Percentiles rank a stretch among this genome's conserved stretches.
phyloP scores from a whole-genome alignment of 257 asterid genomes.

The Parsonsia alboflavescens region DNA sequence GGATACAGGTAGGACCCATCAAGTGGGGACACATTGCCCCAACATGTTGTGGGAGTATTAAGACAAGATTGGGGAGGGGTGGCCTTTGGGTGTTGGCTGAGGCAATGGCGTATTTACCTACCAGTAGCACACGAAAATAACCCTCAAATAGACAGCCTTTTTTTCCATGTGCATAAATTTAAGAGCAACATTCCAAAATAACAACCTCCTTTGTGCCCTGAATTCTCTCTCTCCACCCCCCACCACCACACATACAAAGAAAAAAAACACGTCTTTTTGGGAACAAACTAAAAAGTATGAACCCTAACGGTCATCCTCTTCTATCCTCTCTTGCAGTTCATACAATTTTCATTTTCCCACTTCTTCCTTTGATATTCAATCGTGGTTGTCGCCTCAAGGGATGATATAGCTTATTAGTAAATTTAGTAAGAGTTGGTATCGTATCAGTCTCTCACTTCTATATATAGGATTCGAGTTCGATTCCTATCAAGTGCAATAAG shows the following conservation, averaged over 20 bases:
- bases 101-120: slow-evolving; percentile 37
- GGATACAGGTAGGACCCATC: slow-evolving; percentile 30
- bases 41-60: slow-evolving; percentile 51
- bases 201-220: slow-evolving; percentile 17
- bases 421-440: too few species aligned
- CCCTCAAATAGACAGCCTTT: slow-evolving; percentile 32
- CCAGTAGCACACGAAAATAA: slow-evolving; percentile 27
- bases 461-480: too few species aligned
- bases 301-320: background rate
- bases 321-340: background rate
- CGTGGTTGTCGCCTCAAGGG: too few species aligned
- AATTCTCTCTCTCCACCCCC: slow-evolving; percentile 2
- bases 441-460: too few species aligned
- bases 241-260: background rate
- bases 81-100: slow-evolving; percentile 31
- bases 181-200: slow-evolving; percentile 40
- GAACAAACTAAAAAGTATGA: slow-evolving; percentile 6
- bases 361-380: background rate
- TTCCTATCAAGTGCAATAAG: too few species aligned
- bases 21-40: slow-evolving; percentile 34
- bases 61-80: slow-evolving; percentile 35
- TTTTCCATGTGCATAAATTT: slow-evolving; percentile 49
- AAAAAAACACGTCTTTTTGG: slow-evolving; percentile 4
- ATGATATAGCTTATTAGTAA: too few species aligned
- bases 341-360: background rate